A percentile compares a stretch with the other conserved stretches of the same genome.
Conservation (phyloP, 2,329 filamentous ascomycete genomes). For the Zarea fungicola region DNA sequence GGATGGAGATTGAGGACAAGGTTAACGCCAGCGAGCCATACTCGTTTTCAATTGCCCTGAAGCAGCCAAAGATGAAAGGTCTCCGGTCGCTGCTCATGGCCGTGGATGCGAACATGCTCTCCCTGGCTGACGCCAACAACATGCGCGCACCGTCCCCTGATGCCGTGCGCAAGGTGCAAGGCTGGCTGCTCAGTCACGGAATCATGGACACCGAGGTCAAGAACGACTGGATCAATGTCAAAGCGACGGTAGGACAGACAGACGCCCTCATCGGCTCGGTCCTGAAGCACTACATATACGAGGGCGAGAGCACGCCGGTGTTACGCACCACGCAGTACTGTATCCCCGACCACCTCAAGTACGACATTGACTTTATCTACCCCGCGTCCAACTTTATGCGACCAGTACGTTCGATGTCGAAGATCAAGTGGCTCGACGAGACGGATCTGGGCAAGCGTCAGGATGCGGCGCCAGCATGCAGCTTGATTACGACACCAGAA, state of each 20-base stretch:
- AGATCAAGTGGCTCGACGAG: conserved; percentile 6
- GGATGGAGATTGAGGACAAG: conserved; percentile 18
- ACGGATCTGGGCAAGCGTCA: conserved; percentile 19
- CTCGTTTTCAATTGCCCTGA: conserved; percentile 15
- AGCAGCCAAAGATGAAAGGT: conserved; percentile 14
- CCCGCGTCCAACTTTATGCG: conserved; percentile 46
- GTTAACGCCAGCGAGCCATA: conserved; percentile 19
- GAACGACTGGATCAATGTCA: conserved; percentile 39
- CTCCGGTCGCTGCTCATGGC: conserved; percentile 19
- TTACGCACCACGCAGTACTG: conserved; percentile 41
- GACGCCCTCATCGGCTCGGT: conserved; percentile 37
- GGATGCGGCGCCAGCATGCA: conserved; percentile 28
- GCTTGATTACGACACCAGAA: conserved; percentile 28
- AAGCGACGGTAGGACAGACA: conserved; percentile 34
- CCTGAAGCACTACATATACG: conserved; percentile 38
- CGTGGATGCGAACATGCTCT: conserved; percentile 26
- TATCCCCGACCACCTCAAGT: conserved; percentile 34
- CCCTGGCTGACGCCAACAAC: conserved; percentile 28
- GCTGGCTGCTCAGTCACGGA: conserved; percentile 37
- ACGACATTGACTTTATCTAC: conserved; percentile 40
- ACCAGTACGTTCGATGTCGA: conserved; percentile 27
- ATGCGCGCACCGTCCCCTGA: conserved; percentile 31
- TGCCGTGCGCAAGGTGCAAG: conserved; percentile 31
- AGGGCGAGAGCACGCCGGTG: conserved; percentile 24
- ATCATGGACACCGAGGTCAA: conserved; percentile 28